phyloP scores from a whole-genome alignment of 2,329 filamentous ascomycete genomes.

The Allantophomopsis lycopodina region DNA sequence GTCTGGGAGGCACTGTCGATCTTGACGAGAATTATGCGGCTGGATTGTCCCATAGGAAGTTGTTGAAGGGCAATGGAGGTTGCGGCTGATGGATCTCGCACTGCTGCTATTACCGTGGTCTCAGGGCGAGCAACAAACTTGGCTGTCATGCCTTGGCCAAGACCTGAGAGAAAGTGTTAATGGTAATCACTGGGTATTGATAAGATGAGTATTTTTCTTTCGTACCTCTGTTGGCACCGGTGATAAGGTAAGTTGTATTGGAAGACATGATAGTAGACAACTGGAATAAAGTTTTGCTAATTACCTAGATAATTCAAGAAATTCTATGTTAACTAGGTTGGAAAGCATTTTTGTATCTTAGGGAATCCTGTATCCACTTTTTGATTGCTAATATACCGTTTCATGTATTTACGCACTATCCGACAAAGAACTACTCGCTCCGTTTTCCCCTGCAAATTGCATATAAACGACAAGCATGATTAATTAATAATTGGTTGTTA shows the following conservation, averaged over 20 bases:
- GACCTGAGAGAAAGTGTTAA: slow-evolving; percentile 4
- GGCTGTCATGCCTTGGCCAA: slow-evolving; percentile 20
- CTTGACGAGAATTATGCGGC: slow-evolving; percentile 25
- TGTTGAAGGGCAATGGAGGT: slow-evolving; percentile 17
- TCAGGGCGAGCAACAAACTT: slow-evolving; percentile 5
- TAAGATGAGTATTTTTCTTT: background rate
- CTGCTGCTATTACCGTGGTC: slow-evolving; percentile 17
- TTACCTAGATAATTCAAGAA: too few relatives aligned
- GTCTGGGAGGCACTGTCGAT: slow-evolving; percentile 23
- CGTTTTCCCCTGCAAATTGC: too few relatives aligned
- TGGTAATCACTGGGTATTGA: background rate
- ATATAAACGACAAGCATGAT: too few relatives aligned
- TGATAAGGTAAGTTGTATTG: slow-evolving; percentile 20
- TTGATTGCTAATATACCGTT: too few relatives aligned
- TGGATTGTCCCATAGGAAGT: slow-evolving; percentile 21
- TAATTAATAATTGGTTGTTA: too few relatives aligned
- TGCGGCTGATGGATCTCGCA: slow-evolving; percentile 18
- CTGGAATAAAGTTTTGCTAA: too few relatives aligned
- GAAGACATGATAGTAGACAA: background rate
- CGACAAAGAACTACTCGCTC: too few relatives aligned
- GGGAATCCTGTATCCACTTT: too few relatives aligned
- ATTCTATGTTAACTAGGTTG: too few relatives aligned
- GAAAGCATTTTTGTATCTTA: too few relatives aligned
- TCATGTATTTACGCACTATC: too few relatives aligned
- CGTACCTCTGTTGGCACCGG: slow-evolving; percentile 22